Evolutionary conservation across 345 rosid species (phyloP), one percentile per base, ranked within the genome.

Genomic region (Dipteronia dyeriana): DNA sequence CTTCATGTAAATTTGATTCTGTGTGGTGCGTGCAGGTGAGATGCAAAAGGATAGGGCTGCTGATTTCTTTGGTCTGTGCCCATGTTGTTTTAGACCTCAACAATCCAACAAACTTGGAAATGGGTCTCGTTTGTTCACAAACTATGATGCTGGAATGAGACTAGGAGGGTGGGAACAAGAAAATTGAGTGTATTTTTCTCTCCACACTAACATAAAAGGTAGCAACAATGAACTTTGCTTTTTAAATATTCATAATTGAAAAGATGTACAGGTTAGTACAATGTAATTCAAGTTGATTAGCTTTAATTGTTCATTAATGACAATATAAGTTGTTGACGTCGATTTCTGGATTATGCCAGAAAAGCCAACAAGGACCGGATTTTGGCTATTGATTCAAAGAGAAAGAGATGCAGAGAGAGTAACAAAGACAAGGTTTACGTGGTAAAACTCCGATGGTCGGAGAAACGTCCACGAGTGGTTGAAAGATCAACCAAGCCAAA

Each of bases 71-170:
- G 89, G 91, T 63, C 82, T 95, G 82, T 87, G 59, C 19, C 88
- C 93, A 54, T 91, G 99, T 78, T 87, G 86, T 74, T 95, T 93
- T 78, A 83, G 84, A 83, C 99, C 99, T 41, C 89, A 75, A 69
- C 97, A 95, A 82, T 82, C 94, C 0, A 91, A 91, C 91, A 93
- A 95, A 79, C 97, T 95, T 1, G 97, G 98, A 66, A 93, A 95
- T 54, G 98, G 88, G 83, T 95, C 93, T 74, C 76, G 91, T 31
- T 67, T 95, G 62, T 90, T 93, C 86, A 88, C 96, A 73, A 90
- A 91, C 85, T 95, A 95, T 62, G 84, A 93, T 80, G 94, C 97
- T 3, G 92, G 89, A n/a, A 82, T 57, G n/a, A 86, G 91, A 79
- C 73, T 95, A 79, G 97, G 98, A 68, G 98, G 98, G 45, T 90